A percentile compares a stretch with the other conserved stretches of the same genome.
phyloP scores from a whole-genome alignment of 768 basidiomycete species.

The Leccinum barrowsii region DNA sequence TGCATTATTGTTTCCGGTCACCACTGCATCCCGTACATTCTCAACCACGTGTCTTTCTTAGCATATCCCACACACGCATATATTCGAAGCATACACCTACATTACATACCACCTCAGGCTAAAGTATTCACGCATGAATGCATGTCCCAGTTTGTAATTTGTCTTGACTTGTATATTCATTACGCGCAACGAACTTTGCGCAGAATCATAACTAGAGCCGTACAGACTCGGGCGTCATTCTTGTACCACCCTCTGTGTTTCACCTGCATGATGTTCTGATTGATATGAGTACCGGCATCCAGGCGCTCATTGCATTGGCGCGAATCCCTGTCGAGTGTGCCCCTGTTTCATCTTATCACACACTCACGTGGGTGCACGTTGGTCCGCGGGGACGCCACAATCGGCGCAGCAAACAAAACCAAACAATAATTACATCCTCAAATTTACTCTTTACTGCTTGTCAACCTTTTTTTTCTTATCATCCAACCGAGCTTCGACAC shows the following conservation, averaged over 20 bases:
- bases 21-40: not conserved
- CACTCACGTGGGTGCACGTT: not conserved
- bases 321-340: not conserved
- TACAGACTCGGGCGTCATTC: slow-evolving; percentile 12
- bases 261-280: slow-evolving; percentile 1
- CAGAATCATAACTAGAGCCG: slow-evolving; percentile 16
- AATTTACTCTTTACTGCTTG: not conserved
- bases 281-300: not conserved
- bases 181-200: slow-evolving; percentile 11
- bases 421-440: slow-evolving; percentile 9
- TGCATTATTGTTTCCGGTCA: not conserved
- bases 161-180: slow-evolving; percentile 14
- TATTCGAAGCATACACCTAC: slow-evolving; percentile 13
- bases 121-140: slow-evolving; percentile 4
- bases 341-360: slow-evolving; percentile 6
- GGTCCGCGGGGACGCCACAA: slow-evolving; percentile 1
- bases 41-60: not conserved
- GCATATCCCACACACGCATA: slow-evolving; percentile 10
- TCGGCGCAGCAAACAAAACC: slow-evolving; percentile 7
- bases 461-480: not conserved
- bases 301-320: not conserved
- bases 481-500: not conserved
- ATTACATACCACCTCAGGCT: slow-evolving; percentile 7
- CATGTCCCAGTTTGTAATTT: not conserved
- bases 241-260: slow-evolving; percentile 14